Evolutionary conservation across 2,329 filamentous ascomycete genomes (phyloP).

Genomic region (Biscogniauxia sp.): DNA sequence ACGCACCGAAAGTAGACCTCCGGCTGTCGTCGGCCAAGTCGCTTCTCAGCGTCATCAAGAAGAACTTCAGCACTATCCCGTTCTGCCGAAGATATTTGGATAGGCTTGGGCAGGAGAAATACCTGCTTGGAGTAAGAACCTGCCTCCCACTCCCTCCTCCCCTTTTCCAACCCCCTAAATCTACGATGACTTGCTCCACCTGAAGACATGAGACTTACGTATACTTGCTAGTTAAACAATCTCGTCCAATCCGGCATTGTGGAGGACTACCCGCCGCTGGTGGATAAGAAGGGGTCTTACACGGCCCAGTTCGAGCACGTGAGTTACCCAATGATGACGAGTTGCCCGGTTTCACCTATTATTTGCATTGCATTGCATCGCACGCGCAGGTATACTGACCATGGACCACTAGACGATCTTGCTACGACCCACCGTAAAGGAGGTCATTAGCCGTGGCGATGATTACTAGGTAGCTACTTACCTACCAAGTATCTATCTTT

Average conservation of each 20-base stretch:
- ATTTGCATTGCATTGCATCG: background rate
- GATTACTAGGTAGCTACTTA: conserved; percentile 61
- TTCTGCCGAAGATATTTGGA: conserved; percentile 91
- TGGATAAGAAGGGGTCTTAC: conserved; percentile 91
- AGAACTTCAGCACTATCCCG: conserved; percentile 91
- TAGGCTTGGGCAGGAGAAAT: conserved; percentile 91
- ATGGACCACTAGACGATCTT: conserved; percentile 51
- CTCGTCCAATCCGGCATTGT: conserved; percentile 81
- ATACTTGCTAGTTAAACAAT: conserved; percentile 67
- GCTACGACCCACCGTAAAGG: conserved; percentile 77
- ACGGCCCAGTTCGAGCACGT: conserved; percentile 95
- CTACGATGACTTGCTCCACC: background rate
- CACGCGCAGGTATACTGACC: conserved; percentile 3
- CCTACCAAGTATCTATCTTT: too few relatives aligned
- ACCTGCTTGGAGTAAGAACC: conserved; percentile 75
- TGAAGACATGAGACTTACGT: background rate
- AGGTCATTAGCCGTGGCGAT: conserved; percentile 81
- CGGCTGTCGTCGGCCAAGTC: conserved; percentile 80
- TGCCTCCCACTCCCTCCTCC: too few relatives aligned
- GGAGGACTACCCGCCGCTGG: conserved; percentile 84
- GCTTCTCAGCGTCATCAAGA: conserved; percentile 84
- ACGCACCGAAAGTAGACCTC: conserved; percentile 73
- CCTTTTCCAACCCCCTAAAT: background rate
- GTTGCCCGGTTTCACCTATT: too few relatives aligned
- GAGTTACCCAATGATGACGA: conserved; percentile 50